Conservation (phyloP, 108 stramenopile species). For the Pseudonitzschia multiseries region DNA sequence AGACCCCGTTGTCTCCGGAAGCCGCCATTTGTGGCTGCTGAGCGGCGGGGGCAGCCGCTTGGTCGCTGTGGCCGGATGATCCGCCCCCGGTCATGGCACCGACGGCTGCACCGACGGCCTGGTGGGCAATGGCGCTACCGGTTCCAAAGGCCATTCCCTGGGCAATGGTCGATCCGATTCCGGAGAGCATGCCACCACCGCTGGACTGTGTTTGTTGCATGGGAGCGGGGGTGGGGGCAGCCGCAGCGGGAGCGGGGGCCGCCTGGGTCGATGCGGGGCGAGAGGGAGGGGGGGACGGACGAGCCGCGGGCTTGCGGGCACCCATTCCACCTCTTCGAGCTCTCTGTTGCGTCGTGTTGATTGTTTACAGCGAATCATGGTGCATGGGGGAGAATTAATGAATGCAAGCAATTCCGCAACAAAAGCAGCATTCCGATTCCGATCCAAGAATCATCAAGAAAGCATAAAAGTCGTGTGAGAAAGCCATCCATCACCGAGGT, state of each 20-base stretch:
- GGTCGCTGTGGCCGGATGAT: constrained; percentile 26
- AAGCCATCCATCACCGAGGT: too few species aligned
- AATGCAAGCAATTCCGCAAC: too few species aligned
- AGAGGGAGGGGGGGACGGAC: constrained; percentile 24
- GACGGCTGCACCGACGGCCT: constrained; percentile 85
- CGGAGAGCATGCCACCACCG: constrained; percentile 92
- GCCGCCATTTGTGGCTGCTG: constrained; percentile 34
- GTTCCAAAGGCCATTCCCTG: constrained; percentile 99
- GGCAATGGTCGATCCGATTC: constrained; percentile 93
- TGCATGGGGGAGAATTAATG: neutral
- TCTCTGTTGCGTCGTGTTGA: constrained; percentile 20
- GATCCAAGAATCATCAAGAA: neutral
- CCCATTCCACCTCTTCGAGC: constrained; percentile 33
- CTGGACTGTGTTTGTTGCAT: constrained; percentile 38
- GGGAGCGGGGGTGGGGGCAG: constrained; percentile 46
- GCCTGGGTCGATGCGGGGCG: constrained; percentile 8
- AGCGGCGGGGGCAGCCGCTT: constrained; percentile 19
- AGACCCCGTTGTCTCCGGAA: constrained; percentile 55
- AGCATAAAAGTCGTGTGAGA: neutral
- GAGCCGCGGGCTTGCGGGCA: constrained; percentile 18
- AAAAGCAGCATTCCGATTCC: too few species aligned
- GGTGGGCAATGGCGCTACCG: constrained; percentile 95
- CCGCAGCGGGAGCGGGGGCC: neutral
- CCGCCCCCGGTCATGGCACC: constrained; percentile 69
- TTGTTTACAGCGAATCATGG: neutral